phyloP scores from a whole-genome alignment of 768 basidiomycete species.

The Termitomyces sp. region DNA sequence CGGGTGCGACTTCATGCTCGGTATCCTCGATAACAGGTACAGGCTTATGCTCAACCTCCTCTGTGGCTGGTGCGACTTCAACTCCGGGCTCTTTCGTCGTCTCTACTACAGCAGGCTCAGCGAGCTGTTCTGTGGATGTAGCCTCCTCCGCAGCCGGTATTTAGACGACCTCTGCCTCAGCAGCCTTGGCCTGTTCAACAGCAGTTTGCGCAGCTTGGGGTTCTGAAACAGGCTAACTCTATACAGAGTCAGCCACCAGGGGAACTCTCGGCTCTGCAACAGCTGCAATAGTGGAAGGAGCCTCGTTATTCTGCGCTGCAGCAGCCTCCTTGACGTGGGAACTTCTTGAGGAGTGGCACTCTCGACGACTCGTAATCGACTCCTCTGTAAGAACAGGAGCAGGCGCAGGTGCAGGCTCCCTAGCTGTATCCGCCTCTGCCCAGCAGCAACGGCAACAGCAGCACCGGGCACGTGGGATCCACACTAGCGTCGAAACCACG shows the following conservation, averaged over 20 bases:
- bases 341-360: background rate
- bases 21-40: too few species aligned
- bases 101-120: background rate
- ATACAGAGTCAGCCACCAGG: background rate
- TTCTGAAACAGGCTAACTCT: background rate
- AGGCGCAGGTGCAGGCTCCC: too few species aligned
- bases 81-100: background rate
- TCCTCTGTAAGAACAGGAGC: background rate
- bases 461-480: too few species aligned
- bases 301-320: background rate
- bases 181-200: background rate
- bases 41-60: too few species aligned
- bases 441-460: conserved; percentile 16
- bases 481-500: too few species aligned
- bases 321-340: background rate
- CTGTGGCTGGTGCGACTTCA: background rate
- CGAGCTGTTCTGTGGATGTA: background rate
- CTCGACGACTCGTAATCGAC: background rate
- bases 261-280: background rate
- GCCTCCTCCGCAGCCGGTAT: conserved; percentile 1
- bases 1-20: too few species aligned
- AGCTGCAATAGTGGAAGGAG: background rate
- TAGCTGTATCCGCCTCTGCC: background rate
- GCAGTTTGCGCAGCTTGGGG: background rate
- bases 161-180: background rate